Evolutionary conservation across 176 grass and related monocot genomes (phyloP), one percentile per base, ranked within the genome.

Genomic region (Aegilops longissima): DNA sequence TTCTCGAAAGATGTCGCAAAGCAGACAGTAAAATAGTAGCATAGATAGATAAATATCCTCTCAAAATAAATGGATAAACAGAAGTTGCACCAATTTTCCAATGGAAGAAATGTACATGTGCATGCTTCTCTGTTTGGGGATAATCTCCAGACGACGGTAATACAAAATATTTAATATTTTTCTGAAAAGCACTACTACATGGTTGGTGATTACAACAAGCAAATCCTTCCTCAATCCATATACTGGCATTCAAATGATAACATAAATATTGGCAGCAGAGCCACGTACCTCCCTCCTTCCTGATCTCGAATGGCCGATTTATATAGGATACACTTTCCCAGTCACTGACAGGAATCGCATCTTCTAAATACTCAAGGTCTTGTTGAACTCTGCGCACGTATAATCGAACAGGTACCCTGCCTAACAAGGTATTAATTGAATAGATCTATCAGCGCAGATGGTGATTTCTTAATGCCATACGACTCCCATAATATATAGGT

Each of bases 241-340:
- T 68, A 49, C 25, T 67, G 20, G 34, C 31, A 81, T 77, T 33
- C 64, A 80, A 14, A 49, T 16, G 66, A 80, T 39, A 83, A 73
- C 58, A 82, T 64, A 40, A 24, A n/a, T 77, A 42, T 83, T 77
- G 21, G 62, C 12, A 20, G 36, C 5, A 24, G 18, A 11, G 29
- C 38, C 27, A 75, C 62, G 56, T 90, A 98, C 97, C 97, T 93
- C 88, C 90, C 16, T 81, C 80, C 83, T 93, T 96, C 36, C 69
- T 86, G 63, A 96, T 78, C 63, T 96, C 97, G 8, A 94, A 84
- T 72, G 97, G 90, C 24, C 90, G 87, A 72, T 99, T 99, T 78
- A 99, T 93, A 79, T 99, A 99, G 11, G 87, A 99, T 61, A 99
- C 78, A 20, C 81, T 89, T 82, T 99, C 97, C 97, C 97, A 99